Evolutionary conservation across 768 basidiomycete species (phyloP), one percentile per base, ranked within the genome.

Genomic region (Mycena capillaripes): DNA sequence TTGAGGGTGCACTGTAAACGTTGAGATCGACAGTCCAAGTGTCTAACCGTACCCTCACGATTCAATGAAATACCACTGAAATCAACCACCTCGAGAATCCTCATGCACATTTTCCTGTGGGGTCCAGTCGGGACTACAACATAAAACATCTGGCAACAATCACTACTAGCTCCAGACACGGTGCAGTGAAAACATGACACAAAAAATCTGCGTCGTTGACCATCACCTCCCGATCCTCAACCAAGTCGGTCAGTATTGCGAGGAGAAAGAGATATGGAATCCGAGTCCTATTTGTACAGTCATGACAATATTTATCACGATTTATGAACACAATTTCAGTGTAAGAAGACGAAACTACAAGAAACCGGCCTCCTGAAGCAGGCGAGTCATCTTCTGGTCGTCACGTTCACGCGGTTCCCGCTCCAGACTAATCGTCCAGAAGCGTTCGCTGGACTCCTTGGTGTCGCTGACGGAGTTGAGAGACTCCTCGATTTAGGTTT

Each of bases 321-420:
- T 38, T 61, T 44, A 64, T 16, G 6, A 44, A 44, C 14, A 6
- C 14, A n/a, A 57, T 57, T 38, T 55, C 42, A 48, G 61, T 21
- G 27, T 30, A 56, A 59, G 52, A 52, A 48, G 30, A 61, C 62
- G 57, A 53, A 66, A 75, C 81, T 83, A 95, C 83, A 95, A 83
- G 85, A 96, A 96, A 50, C 95, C 95, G 70, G 93, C 95, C 82
- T 96, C 95, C 79, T 96, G 95, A 50, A 96, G 83, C 70, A 96
- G 83, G 57, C 95, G 87, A 11, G 95, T 95, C 95, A 98, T 97
- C 86, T 96, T 96, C 84, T 98, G 97, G 76, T 97, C 96, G 76
- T 98, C 97, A 55, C 96, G 88, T 82, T 99, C 97, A 71, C 96
- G 89, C 23, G 97, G 97, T 80, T 99, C 97, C 25, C 95, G 88